These are phyloP conservation scores for Russula olivacea DNA, from an alignment of 768 basidiomycete genomes.

Conservation along the genomic window DNA sequence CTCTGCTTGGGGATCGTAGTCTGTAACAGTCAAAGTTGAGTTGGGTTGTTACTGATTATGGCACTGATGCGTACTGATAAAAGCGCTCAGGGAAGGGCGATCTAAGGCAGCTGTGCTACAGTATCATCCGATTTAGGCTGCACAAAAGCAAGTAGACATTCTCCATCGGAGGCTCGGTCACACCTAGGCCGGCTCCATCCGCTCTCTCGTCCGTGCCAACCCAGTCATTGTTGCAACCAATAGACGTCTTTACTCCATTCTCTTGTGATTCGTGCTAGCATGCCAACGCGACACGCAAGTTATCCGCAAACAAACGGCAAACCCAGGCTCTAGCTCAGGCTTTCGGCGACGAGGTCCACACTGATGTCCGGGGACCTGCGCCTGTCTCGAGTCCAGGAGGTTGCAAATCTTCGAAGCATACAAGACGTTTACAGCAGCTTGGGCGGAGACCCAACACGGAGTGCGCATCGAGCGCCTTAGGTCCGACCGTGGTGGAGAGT, in stretches of 20 bases:
- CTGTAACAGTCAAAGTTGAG: no score
- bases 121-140: no score
- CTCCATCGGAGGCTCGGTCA: not conserved
- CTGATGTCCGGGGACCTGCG: constrained; percentile 20
- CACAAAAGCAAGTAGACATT: not conserved
- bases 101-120: no score
- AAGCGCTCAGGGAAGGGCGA: no score
- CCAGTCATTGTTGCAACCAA: not conserved
- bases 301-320: not conserved
- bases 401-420: constrained; percentile 29
- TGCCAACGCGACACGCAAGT: not conserved
- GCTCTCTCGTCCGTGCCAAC: not conserved
- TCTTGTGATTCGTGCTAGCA: not conserved
- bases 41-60: no score
- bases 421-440: constrained; percentile 28
- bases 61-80: no score
- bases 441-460: constrained; percentile 28
- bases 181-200: not conserved
- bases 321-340: not conserved
- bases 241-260: not conserved
- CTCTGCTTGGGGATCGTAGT: no score
- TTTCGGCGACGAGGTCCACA: constrained; percentile 1
- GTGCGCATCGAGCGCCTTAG: constrained; percentile 30
- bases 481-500: constrained; percentile 33
- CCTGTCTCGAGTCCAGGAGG: constrained; percentile 26